A percentile compares a stretch with the other conserved stretches of the same genome.
Evolutionary conservation across 495 filamentous ascomycete species (phyloP).

Genomic region (Hyphodiscus hymeniophilus): DNA sequence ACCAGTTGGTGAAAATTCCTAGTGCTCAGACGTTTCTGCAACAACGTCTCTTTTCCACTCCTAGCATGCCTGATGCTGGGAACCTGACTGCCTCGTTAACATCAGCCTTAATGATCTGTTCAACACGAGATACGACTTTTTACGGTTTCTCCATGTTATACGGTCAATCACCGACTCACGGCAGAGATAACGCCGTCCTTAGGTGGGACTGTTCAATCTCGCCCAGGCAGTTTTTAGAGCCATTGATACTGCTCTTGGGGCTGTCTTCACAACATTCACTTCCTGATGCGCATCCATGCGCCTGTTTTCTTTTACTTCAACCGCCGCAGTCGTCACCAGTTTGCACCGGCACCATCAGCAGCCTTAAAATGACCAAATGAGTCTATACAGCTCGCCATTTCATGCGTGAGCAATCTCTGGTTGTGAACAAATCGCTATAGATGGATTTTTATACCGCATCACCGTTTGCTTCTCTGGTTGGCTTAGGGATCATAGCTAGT

Average conservation of each 20-base stretch:
- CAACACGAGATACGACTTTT: constrained; percentile 25
- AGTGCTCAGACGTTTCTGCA: no score
- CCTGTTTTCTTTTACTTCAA: constrained; percentile 46
- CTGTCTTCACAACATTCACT: constrained; percentile 48
- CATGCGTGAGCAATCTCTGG: constrained; percentile 45
- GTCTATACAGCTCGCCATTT: constrained; percentile 44
- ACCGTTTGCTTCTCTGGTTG: constrained; percentile 41
- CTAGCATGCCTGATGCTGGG: no score
- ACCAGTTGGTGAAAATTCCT: no score
- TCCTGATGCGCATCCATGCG: constrained; percentile 31
- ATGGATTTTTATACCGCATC: constrained; percentile 38
- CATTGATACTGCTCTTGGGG: constrained; percentile 62
- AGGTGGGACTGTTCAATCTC: constrained; percentile 40
- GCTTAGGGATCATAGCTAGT: constrained; percentile 41
- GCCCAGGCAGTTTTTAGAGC: constrained; percentile 62
- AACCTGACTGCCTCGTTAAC: constrained; percentile 64
- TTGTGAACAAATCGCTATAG: constrained; percentile 49
- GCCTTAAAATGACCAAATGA: no score
- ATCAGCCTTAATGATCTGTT: constrained; percentile 66
- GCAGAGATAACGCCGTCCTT: constrained; percentile 11
- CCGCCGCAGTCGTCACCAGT: constrained; percentile 47
- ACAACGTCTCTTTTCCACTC: no score
- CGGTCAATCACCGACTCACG: neutral
- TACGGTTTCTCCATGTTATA: neutral
- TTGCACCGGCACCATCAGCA: constrained; percentile 54